Conservation (phyloP, 345 rosid species). For the Aquilaria yunnanensis region DNA sequence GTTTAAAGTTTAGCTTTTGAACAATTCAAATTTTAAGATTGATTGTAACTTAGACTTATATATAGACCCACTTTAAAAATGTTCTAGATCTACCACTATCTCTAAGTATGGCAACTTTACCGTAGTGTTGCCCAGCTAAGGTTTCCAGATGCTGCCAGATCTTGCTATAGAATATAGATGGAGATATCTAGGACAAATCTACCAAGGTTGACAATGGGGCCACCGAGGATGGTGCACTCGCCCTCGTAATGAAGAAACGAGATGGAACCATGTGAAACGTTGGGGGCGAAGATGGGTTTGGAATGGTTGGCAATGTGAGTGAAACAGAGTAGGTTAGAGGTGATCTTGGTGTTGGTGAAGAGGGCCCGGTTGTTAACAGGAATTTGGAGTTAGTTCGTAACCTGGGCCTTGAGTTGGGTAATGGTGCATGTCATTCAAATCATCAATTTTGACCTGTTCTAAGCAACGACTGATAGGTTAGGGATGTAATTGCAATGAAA, state of each 20-base stretch:
- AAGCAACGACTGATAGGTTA: slow-evolving; percentile 20
- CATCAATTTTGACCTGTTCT: slow-evolving; percentile 63
- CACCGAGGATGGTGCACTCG: slow-evolving; percentile 56
- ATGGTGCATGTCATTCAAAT: slow-evolving; percentile 35
- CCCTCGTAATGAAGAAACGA: slow-evolving; percentile 70
- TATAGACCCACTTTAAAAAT: too few relatives aligned
- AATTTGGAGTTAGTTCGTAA: slow-evolving; percentile 78
- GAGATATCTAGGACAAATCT: slow-evolving; percentile 28
- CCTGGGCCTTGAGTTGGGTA: slow-evolving; percentile 62
- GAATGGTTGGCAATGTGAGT: slow-evolving; percentile 62
- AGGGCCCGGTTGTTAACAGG: slow-evolving; percentile 67
- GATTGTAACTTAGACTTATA: too few relatives aligned
- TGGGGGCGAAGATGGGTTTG: slow-evolving; percentile 48
- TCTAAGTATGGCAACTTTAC: too few relatives aligned
- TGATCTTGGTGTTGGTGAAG: slow-evolving; percentile 61
- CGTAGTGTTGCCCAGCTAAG: too few relatives aligned
- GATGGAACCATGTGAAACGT: slow-evolving; percentile 68
- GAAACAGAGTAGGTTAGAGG: slow-evolving; percentile 40
- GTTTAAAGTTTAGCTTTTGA: too few relatives aligned
- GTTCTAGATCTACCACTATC: too few relatives aligned
- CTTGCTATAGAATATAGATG: too few relatives aligned
- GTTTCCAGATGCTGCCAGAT: too few relatives aligned
- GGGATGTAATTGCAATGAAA: too few relatives aligned
- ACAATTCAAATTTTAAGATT: too few relatives aligned
- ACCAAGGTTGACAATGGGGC: slow-evolving; percentile 61